phyloP scores from a whole-genome alignment of 2,329 filamentous ascomycete genomes.

The Teratosphaeria nubilosa region DNA sequence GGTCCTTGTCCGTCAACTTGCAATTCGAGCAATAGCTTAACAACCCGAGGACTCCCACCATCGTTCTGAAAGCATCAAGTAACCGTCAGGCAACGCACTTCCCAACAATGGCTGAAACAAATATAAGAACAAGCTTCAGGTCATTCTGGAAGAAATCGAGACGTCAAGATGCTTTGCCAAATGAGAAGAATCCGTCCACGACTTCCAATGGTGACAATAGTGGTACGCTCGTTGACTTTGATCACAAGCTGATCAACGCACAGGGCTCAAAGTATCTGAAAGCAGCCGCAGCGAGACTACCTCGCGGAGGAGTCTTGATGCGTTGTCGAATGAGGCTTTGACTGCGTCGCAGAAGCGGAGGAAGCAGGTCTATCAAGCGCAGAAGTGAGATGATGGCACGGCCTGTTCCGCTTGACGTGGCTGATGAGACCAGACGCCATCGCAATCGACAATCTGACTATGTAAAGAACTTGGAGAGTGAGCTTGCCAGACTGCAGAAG shows the following conservation, averaged over 20 bases:
- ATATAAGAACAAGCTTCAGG: neutral
- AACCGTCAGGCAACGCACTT: neutral
- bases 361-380: constrained; percentile 18
- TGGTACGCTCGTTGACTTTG: neutral
- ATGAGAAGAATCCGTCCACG: neutral
- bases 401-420: neutral
- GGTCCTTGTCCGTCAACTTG: neutral
- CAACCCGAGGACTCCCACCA: neutral
- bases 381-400: constrained; percentile 9
- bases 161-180: neutral
- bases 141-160: neutral
- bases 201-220: neutral
- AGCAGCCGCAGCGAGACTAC: neutral
- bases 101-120: neutral
- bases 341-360: constrained; percentile 9
- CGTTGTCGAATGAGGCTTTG: neutral
- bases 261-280: neutral
- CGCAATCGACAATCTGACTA: constrained; percentile 17
- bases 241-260: neutral
- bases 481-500: constrained; percentile 13
- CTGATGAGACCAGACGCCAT: constrained; percentile 11
- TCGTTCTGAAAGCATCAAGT: neutral
- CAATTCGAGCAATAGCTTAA: neutral
- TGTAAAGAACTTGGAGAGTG: constrained; percentile 12
- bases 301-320: neutral